Base-by-base conservation (phyloP, 208 protist species). In the Acanthamoeba culbertsoni region DNA sequence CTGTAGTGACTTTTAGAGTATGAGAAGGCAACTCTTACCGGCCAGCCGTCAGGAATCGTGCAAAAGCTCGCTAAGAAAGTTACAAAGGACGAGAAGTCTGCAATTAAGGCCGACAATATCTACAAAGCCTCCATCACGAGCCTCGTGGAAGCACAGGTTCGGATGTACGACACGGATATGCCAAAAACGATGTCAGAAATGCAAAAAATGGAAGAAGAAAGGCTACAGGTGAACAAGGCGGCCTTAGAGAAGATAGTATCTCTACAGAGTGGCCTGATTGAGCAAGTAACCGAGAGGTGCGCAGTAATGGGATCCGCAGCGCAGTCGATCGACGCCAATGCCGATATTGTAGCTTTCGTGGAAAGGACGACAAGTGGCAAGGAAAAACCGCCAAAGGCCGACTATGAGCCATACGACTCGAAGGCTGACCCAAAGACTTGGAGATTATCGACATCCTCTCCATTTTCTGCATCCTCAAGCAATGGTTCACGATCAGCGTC, bases 1-100 rank as follows among this genome's bases (percentile, higher is more conserved):
- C n/a, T n/a, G n/a, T n/a, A n/a, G n/a, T n/a, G n/a, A n/a, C n/a
- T n/a, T n/a, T n/a, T n/a, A 89, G 79, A 89, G 51, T 89, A 89
- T 35, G 79, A 89, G 1, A 4, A 26, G 14, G 51, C 55, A 33
- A 89, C 46, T 14, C 26, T 89, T 28, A 45, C 6, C 45, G 55
- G 55, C 12, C 79, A 89, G 55, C 79, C 79, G 55, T 8, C 31
- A 7, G 12, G 40, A 1, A 45, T 65, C 16, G 8, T 89, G 79
- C 55, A 68, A 51, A 89, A 89, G 79, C 26, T 65, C 31, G 79
- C n/a, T 26, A 89, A 89, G 79, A 89, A 89, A 51, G 51, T 65
- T 26, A 59, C 31, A 0, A 89, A 65, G 35, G 79, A 89, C 53
- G 55, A 68, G 51, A 89, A 89, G 55, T 8, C 23, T 6, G 46